phyloP scores from a whole-genome alignment of 169 alveolate species.

The Plasmodium gallinaceum region DNA sequence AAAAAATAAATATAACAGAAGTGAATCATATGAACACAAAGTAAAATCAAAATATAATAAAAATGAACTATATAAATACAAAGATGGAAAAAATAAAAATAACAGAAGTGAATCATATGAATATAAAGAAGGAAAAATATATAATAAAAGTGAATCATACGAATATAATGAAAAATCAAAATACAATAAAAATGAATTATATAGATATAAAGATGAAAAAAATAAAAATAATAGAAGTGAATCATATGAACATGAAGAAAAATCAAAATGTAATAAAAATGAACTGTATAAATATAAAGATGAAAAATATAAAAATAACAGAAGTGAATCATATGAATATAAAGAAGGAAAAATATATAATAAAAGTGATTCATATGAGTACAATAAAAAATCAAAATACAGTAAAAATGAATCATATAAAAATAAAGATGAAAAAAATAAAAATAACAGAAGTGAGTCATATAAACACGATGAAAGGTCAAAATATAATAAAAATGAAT shows the following conservation, averaged over 20 bases:
- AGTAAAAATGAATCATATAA: conserved; percentile 14
- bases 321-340: conserved; percentile 2
- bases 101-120: conserved; percentile 14
- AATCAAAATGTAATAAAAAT: not conserved
- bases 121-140: not conserved
- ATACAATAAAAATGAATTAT: conserved; percentile 5
- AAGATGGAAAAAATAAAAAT: conserved; percentile 27
- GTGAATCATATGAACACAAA: conserved; percentile 3
- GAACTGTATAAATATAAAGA: not conserved
- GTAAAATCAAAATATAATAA: conserved; percentile 1
- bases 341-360: not conserved
- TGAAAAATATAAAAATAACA: not conserved
- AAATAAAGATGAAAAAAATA: conserved; percentile 42
- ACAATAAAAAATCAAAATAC: not conserved
- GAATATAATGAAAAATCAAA: not conserved
- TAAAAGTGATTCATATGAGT: conserved; percentile 9
- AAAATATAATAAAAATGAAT: conserved; percentile 12
- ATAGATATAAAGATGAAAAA: not conserved
- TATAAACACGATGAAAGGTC: conserved; percentile 3
- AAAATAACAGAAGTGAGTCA: conserved; percentile 14
- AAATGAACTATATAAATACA: conserved; percentile 15
- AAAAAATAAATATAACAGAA: not conserved
- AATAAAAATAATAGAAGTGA: not conserved
- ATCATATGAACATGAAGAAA: not conserved
- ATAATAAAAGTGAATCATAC: conserved; percentile 1